Evolutionary conservation across 1,284 basidiomycete species (phyloP).

Genomic region (Naganishia liquefaciens): DNA sequence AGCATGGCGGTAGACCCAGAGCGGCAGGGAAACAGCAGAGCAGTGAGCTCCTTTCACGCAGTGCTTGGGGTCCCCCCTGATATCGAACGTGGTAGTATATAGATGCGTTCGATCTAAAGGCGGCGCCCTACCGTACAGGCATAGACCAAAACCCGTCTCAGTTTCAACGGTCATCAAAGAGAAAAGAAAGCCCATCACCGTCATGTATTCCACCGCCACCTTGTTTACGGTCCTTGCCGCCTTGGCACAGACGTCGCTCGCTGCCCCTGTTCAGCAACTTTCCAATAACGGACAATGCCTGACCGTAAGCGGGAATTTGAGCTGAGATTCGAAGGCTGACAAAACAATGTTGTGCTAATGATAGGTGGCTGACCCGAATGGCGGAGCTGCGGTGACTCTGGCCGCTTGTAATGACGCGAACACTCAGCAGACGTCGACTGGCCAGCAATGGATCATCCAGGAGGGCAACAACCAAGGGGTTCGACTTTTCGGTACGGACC

Average conservation of each 20-base stretch:
- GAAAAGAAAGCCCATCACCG: background rate
- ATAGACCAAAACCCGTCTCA: too few relatives aligned
- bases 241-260: slow-evolving; percentile 31
- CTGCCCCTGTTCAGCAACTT: slow-evolving; percentile 33
- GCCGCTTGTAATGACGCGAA: slow-evolving; percentile 34
- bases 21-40: too few relatives aligned
- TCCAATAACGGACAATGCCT: slow-evolving; percentile 34
- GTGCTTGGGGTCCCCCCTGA: too few relatives aligned
- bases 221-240: slow-evolving; percentile 26
- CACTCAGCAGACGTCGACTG: slow-evolving; percentile 31
- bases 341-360: background rate
- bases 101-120: too few relatives aligned
- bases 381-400: slow-evolving; percentile 32
- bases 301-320: slow-evolving; percentile 10
- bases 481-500: slow-evolving; percentile 35
- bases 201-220: slow-evolving; percentile 26
- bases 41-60: too few relatives aligned
- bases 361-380: slow-evolving; percentile 19
- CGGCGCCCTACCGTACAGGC: too few relatives aligned
- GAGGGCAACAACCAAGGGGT: slow-evolving; percentile 38
- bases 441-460: slow-evolving; percentile 38
- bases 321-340: background rate
- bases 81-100: too few relatives aligned
- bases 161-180: too few relatives aligned
- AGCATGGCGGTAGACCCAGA: too few relatives aligned